Base-by-base conservation (phyloP, 1,284 basidiomycete genomes). In the Trichosporon sp. region DNA sequence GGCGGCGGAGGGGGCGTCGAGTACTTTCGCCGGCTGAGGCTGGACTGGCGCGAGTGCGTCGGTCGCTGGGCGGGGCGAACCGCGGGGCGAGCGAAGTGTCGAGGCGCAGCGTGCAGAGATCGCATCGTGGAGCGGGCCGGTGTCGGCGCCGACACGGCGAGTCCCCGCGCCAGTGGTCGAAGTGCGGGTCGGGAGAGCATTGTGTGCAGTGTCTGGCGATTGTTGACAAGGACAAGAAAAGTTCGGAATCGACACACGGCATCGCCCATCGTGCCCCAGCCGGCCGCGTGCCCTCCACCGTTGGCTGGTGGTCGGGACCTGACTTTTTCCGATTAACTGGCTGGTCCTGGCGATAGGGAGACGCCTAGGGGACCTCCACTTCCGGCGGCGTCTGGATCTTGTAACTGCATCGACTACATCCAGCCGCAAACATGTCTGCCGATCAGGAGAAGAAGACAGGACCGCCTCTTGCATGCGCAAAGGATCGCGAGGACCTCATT, bases 401-500 rank as follows among this genome's bases (percentile, higher is more conserved):
- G n/a, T 12, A 25, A 35, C 56, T 18, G 29, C 27, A 60, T 51
- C 47, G 47, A 51, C 47, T 51, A 13, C 56, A 25, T 53, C 3
- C 21, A 23, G 51, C 27, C 8, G 27, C 4, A 25, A 62, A 5
- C 58, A 62, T 51, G 65, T 13, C 65, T 21, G 31, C 44, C 2
- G 58, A n/a, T 15, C 27, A 47, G 8, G 27, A 67, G 31, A 62
- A 67, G 44, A 18, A 31, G 29, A 31, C 47, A 35, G 58, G 64
- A 8, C 69, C 66, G 35, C 58, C 63, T 23, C 69, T 67, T 11
- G 76, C 79, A 7, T 83, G 82, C 69, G 72, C 75, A 65, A 67
- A 67, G 23, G 75, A 79, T 27, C 71, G 78, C 32, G 81, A 83
- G 21, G 81, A 83, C 62, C 75, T 83, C 23, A 73, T 80, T 23